Percentiles rank a stretch among this genome's conserved stretches.
These are phyloP conservation scores for Candida quercuum DNA, from an alignment of 805 yeast species.

Conservation along the genomic window DNA sequence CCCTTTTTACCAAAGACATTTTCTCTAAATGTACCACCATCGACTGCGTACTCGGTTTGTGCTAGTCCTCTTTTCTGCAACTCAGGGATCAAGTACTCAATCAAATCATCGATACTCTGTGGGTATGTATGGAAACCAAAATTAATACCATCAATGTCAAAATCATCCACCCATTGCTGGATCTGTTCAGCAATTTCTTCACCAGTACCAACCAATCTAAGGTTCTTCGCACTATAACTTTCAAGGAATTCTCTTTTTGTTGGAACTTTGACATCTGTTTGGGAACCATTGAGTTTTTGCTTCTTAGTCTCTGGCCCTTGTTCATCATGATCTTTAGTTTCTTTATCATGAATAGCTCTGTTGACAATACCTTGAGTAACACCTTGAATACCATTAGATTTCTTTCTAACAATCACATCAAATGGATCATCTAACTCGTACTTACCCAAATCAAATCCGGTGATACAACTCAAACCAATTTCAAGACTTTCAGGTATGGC, in stretches of 20 bases:
- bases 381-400: constrained; percentile 28
- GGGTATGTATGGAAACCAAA: not conserved
- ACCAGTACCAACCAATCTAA: constrained; percentile 7
- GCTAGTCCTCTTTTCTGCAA: constrained; percentile 29
- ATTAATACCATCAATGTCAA: constrained; percentile 1
- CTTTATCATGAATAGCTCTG: constrained; percentile 33
- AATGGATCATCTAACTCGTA: constrained; percentile 38
- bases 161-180: not conserved
- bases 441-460: constrained; percentile 1
- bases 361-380: constrained; percentile 6
- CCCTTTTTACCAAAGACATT: constrained; percentile 8
- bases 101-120: constrained; percentile 28
- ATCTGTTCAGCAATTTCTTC: constrained; percentile 1
- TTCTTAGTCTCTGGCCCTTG: constrained; percentile 1
- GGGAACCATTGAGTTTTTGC: not conserved
- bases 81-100: constrained; percentile 31
- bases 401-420: constrained; percentile 25
- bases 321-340: too few species aligned
- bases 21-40: constrained; percentile 27
- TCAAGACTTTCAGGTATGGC: constrained; percentile 28
- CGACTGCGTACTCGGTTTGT: constrained; percentile 30
- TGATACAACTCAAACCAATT: not conserved
- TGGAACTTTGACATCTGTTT: not conserved
- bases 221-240: constrained; percentile 16
- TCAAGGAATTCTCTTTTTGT: constrained; percentile 6